phyloP scores from a whole-genome alignment of 1,284 basidiomycete genomes.

The Afroboletus lepidellus region DNA sequence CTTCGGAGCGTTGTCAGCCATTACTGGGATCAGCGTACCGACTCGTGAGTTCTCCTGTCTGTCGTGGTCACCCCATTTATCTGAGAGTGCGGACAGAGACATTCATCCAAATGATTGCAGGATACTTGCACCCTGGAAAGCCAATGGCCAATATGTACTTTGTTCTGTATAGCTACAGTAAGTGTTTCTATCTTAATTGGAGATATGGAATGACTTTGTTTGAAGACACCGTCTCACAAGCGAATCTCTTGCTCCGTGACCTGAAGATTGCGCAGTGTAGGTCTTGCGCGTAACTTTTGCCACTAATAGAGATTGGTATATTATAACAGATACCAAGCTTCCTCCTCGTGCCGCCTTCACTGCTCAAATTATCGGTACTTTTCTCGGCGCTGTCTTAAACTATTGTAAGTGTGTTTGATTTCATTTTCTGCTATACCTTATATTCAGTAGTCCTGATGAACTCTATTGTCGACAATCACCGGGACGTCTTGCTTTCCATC shows the following conservation, averaged over 20 bases:
- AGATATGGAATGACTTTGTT: background rate
- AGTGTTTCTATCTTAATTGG: background rate
- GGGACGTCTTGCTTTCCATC: slow-evolving; percentile 45
- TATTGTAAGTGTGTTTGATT: slow-evolving; percentile 39
- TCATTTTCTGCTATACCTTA: background rate
- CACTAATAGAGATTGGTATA: slow-evolving; percentile 1
- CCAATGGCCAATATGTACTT: slow-evolving; percentile 61
- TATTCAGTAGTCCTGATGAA: slow-evolving; percentile 47
- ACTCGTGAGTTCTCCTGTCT: slow-evolving; percentile 39
- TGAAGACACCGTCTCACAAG: slow-evolving; percentile 44
- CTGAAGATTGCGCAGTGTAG: slow-evolving; percentile 60
- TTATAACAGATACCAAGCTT: slow-evolving; percentile 54
- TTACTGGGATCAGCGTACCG: slow-evolving; percentile 49
- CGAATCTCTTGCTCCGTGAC: slow-evolving; percentile 48
- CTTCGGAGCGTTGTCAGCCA: slow-evolving; percentile 48
- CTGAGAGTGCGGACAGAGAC: slow-evolving; percentile 13
- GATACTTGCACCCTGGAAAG: slow-evolving; percentile 59
- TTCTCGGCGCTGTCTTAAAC: slow-evolving; percentile 52
- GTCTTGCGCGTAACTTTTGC: background rate
- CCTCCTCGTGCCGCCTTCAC: slow-evolving; percentile 64
- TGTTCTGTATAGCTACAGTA: slow-evolving; percentile 87
- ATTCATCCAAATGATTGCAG: slow-evolving; percentile 58
- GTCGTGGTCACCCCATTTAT: no score
- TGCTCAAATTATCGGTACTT: slow-evolving; percentile 55
- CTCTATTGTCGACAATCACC: slow-evolving; percentile 53